These are phyloP conservation scores for Rhazya stricta DNA, from an alignment of 257 asterid genomes.

Conservation along the genomic window DNA sequence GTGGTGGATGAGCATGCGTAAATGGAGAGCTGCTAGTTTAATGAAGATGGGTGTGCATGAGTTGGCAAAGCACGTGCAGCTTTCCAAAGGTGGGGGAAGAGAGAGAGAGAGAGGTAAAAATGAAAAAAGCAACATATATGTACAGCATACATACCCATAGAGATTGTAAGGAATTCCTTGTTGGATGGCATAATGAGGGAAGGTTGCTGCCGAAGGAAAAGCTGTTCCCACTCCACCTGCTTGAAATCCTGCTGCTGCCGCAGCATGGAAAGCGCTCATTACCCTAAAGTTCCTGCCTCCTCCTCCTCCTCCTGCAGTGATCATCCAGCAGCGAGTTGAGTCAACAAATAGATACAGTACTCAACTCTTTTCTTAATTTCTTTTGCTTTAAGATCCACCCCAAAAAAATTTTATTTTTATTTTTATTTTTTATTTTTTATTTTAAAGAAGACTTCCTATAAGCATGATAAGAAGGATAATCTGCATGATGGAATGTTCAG, in stretches of 20 bases:
- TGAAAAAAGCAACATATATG: neutral
- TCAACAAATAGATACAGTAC: conserved; percentile 7
- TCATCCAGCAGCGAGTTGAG: neutral
- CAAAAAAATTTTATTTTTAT: too few relatives aligned
- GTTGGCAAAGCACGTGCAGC: conserved; percentile 68
- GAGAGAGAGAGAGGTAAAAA: neutral
- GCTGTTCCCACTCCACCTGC: conserved; percentile 45
- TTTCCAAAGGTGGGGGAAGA: neutral
- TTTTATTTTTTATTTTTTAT: too few relatives aligned
- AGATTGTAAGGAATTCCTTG: conserved; percentile 94
- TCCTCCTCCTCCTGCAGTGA: conserved; percentile 29
- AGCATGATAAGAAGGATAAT: neutral
- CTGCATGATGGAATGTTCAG: conserved; percentile 4
- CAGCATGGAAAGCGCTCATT: conserved; percentile 52
- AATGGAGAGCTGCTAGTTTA: conserved; percentile 8
- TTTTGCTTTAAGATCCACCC: neutral
- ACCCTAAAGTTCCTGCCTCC: conserved; percentile 72
- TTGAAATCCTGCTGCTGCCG: conserved; percentile 20
- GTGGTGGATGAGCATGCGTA: conserved; percentile 41
- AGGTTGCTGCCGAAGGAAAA: conserved; percentile 67
- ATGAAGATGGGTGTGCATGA: conserved; percentile 22
- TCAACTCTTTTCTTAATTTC: neutral
- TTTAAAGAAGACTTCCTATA: neutral
- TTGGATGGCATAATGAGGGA: conserved; percentile 87
- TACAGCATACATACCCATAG: conserved; percentile 55